phyloP scores from a whole-genome alignment of 78 protist genomes.

The Tieghemostelium lacteum region DNA sequence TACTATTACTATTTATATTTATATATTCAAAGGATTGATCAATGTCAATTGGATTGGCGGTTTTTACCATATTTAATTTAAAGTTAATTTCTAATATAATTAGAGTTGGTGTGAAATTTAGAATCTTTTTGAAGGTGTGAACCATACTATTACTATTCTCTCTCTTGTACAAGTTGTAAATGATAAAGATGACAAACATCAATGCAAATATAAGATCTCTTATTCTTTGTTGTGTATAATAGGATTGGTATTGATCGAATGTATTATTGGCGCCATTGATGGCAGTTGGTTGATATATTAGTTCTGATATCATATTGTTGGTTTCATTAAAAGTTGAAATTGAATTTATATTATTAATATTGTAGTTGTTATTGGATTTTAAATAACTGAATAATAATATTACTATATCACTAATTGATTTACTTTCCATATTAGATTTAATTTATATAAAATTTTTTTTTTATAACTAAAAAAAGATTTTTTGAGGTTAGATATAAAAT shows the following conservation, averaged over 20 bases:
- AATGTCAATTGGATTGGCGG: constrained; percentile 10
- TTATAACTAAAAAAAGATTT: not conserved
- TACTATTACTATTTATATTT: not conserved
- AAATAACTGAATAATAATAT: not conserved
- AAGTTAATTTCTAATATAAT: constrained; percentile 39
- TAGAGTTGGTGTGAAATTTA: constrained; percentile 56
- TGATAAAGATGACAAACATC: constrained; percentile 8
- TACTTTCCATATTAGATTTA: not conserved
- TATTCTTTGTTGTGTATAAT: not conserved
- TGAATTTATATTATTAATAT: not conserved
- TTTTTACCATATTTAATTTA: constrained; percentile 16
- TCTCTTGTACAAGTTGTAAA: constrained; percentile 32
- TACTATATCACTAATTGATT: not conserved
- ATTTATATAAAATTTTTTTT: too few relatives aligned
- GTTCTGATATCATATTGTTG: too few relatives aligned
- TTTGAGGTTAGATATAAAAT: not conserved
- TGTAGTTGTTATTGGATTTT: not conserved
- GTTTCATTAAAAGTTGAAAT: not conserved
- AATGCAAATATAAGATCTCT: not conserved
- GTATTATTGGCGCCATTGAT: not conserved
- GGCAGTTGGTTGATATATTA: not conserved
- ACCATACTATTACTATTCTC: constrained; percentile 2
- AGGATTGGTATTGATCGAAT: too few relatives aligned
- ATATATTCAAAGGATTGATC: constrained; percentile 3
- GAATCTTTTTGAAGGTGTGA: constrained; percentile 42